Evolutionary conservation across 306 rosid species (phyloP).

Genomic region (Cucumis cinereus): DNA sequence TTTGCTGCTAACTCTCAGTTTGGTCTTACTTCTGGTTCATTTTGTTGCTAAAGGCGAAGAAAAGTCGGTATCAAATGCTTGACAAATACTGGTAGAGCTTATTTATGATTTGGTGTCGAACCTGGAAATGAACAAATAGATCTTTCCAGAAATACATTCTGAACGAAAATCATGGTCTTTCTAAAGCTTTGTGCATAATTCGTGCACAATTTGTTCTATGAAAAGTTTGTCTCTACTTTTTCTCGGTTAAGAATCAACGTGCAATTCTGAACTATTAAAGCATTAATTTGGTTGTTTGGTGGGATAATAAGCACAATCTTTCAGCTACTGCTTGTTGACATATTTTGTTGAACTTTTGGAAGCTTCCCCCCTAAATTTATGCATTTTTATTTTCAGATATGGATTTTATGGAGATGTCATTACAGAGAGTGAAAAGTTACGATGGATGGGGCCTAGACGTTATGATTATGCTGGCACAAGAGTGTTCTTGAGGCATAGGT

Average conservation of each 20-base stretch:
- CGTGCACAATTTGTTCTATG: neutral
- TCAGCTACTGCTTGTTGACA: slow-evolving; percentile 6
- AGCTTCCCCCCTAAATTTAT: slow-evolving; percentile 7
- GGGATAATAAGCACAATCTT: neutral
- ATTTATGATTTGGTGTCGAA: too few species aligned
- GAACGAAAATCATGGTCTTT: neutral
- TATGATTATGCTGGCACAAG: slow-evolving; percentile 91
- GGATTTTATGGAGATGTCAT: slow-evolving; percentile 99
- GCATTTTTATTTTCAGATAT: slow-evolving; percentile 39
- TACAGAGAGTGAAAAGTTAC: slow-evolving; percentile 80
- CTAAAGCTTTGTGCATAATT: neutral
- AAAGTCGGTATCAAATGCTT: too few species aligned
- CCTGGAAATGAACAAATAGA: too few species aligned
- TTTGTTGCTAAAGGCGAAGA: too few species aligned
- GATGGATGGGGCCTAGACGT: slow-evolving; percentile 97
- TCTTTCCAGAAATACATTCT: neutral
- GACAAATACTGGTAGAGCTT: too few species aligned
- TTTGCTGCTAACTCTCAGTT: too few species aligned
- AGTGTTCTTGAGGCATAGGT: slow-evolving; percentile 80
- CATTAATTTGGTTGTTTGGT: neutral
- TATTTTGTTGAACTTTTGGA: slow-evolving; percentile 5
- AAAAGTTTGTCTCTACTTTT: neutral
- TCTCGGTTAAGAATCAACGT: neutral
- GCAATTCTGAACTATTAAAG: neutral
- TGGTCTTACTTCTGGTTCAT: too few species aligned